phyloP scores from a whole-genome alignment of 805 yeast species.

The Myxozyma mucilagina region DNA sequence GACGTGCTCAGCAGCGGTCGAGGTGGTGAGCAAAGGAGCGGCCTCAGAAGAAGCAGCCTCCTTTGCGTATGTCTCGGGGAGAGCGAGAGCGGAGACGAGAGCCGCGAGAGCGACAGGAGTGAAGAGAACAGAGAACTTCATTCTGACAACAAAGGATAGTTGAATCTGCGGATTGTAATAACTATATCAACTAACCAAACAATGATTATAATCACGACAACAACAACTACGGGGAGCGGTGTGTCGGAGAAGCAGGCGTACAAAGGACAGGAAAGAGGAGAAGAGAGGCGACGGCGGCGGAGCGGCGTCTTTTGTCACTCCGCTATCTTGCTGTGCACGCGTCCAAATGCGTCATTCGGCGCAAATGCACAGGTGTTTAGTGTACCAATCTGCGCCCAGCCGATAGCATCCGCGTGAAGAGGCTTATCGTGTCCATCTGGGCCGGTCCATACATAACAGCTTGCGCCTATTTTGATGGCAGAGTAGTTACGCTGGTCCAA shows the following conservation, averaged over 20 bases:
- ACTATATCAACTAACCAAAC: background rate
- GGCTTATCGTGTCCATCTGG: too few relatives aligned
- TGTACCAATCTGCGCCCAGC: background rate
- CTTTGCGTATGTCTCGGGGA: constrained; percentile 23
- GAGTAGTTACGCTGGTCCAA: too few relatives aligned
- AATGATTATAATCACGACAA: background rate
- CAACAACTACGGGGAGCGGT: background rate
- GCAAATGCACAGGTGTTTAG: background rate
- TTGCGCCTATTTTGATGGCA: too few relatives aligned
- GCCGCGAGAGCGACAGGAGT: constrained; percentile 25
- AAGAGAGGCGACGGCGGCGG: constrained; percentile 3
- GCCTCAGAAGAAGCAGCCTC: constrained; percentile 8
- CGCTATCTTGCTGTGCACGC: too few relatives aligned
- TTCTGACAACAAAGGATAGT: background rate
- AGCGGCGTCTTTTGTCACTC: constrained; percentile 1
- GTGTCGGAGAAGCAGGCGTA: background rate
- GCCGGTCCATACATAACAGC: too few relatives aligned
- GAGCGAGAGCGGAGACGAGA: constrained; percentile 27
- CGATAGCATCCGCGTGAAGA: background rate
- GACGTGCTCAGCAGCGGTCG: constrained; percentile 40
- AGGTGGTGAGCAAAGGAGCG: constrained; percentile 51
- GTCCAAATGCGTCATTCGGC: constrained; percentile 3
- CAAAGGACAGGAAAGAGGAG: background rate
- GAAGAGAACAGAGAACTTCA: constrained; percentile 27
- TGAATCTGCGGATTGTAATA: too few relatives aligned